These are phyloP conservation scores for Elasticomyces elasticus DNA, from an alignment of 495 filamentous ascomycete species.

Conservation along the genomic window DNA sequence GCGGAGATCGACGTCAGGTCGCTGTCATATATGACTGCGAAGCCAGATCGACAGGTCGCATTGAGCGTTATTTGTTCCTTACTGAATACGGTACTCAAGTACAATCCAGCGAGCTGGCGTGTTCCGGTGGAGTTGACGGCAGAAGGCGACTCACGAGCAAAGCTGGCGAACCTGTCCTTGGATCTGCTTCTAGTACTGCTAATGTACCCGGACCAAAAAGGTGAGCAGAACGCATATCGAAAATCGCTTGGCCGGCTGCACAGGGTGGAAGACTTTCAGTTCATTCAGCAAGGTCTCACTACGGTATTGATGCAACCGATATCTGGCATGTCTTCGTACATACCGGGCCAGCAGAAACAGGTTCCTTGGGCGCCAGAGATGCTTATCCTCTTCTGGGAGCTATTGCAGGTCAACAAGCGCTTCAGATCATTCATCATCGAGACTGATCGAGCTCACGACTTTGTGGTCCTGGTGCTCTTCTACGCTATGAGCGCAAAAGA, in stretches of 20 bases:
- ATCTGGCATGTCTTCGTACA: slow-evolving; percentile 74
- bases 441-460: slow-evolving; percentile 86
- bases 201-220: slow-evolving; percentile 84
- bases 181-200: slow-evolving; percentile 82
- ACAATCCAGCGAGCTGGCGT: slow-evolving; percentile 89
- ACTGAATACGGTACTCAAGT: slow-evolving; percentile 95
- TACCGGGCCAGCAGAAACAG: slow-evolving; percentile 74
- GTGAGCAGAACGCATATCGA: slow-evolving; percentile 70
- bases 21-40: slow-evolving; percentile 80
- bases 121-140: slow-evolving; percentile 75
- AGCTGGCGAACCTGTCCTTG: slow-evolving; percentile 81
- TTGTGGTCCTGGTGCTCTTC: slow-evolving; percentile 80
- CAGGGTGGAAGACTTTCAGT: slow-evolving; percentile 93
- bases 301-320: slow-evolving; percentile 89
- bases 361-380: slow-evolving; percentile 91
- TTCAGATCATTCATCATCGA: slow-evolving; percentile 97
- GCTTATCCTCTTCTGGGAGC: slow-evolving; percentile 96
- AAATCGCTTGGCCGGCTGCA: slow-evolving; percentile 88
- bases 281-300: slow-evolving; percentile 92
- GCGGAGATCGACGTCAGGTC: slow-evolving; percentile 79
- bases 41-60: slow-evolving; percentile 82
- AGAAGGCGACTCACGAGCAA: slow-evolving; percentile 57
- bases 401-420: slow-evolving; percentile 92
- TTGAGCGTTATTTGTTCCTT: slow-evolving; percentile 84
- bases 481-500: slow-evolving; percentile 82